phyloP scores from a whole-genome alignment of 495 filamentous ascomycete species.

The Daldinia caldariorum region DNA sequence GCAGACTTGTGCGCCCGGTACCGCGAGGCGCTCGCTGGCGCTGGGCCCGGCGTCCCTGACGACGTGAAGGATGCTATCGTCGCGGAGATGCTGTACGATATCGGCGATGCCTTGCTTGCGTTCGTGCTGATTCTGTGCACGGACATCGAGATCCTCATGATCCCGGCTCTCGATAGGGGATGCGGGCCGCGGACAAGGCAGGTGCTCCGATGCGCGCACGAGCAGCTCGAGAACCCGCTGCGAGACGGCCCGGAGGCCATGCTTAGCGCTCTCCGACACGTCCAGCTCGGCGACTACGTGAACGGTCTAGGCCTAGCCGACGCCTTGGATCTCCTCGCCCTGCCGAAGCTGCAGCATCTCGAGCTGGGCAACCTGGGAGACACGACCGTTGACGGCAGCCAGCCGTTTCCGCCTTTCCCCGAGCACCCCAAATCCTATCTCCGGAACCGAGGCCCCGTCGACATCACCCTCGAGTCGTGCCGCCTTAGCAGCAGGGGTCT shows the following conservation, averaged over 20 bases:
- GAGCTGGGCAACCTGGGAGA: conserved; percentile 18
- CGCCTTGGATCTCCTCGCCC: conserved; percentile 11
- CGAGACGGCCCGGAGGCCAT: background rate
- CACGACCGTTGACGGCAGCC: background rate
- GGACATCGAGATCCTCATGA: conserved; percentile 1
- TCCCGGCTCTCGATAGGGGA: conserved; percentile 12
- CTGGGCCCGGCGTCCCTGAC: background rate
- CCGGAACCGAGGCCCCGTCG: background rate
- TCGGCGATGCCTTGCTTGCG: conserved; percentile 6
- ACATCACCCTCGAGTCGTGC: conserved; percentile 15
- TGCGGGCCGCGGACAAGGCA: conserved; percentile 10
- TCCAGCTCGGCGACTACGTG: conserved; percentile 15
- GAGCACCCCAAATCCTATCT: background rate
- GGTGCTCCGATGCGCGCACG: conserved; percentile 6
- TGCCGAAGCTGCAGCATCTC: conserved; percentile 18
- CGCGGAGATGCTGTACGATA: background rate
- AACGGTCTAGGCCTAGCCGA: conserved; percentile 10
- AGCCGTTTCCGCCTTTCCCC: background rate
- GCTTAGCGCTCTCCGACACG: background rate
- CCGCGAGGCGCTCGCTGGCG: background rate
- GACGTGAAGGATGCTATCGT: background rate
- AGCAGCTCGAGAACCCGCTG: background rate
- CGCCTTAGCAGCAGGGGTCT: background rate
- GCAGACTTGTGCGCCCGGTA: conserved; percentile 1
- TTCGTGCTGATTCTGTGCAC: conserved; percentile 15